A percentile compares a stretch with the other conserved stretches of the same genome.
Evolutionary conservation across 2,329 filamentous ascomycete genomes (phyloP).

Genomic region (Mycosphaerella arachidis): DNA sequence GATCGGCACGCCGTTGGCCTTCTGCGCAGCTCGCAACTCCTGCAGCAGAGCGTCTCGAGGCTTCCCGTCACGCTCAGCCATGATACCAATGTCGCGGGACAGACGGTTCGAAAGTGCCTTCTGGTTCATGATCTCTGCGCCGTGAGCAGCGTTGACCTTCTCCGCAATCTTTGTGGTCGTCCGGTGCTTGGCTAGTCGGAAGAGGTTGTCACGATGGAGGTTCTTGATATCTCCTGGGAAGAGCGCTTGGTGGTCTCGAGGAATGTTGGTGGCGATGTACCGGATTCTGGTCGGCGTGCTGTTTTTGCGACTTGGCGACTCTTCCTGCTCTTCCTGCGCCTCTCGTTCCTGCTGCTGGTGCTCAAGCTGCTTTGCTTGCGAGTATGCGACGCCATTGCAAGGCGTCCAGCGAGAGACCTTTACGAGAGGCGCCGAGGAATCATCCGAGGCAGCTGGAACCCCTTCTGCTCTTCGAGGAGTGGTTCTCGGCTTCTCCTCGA

Average conservation of each 20-base stretch:
- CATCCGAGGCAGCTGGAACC: neutral
- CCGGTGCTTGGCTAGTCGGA: neutral
- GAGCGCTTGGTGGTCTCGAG: neutral
- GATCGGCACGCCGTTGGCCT: neutral
- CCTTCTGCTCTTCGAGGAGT: neutral
- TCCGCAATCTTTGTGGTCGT: neutral
- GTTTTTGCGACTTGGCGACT: neutral
- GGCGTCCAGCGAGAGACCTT: neutral
- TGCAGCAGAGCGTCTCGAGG: neutral
- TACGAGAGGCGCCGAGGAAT: neutral
- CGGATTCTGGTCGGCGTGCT: neutral
- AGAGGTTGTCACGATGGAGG: neutral
- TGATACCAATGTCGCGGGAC: neutral
- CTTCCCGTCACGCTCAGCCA: neutral
- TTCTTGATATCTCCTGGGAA: neutral
- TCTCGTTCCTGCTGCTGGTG: neutral
- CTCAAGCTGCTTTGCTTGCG: neutral
- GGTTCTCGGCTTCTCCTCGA: neutral
- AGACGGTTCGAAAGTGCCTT: neutral
- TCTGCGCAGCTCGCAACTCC: neutral
- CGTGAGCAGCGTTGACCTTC: neutral
- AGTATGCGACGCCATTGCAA: neutral
- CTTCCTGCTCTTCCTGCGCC: neutral
- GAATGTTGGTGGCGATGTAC: neutral
- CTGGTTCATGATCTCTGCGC: neutral